These are phyloP conservation scores for Aspergillus sparsus DNA, from an alignment of 495 filamentous ascomycete genomes.

Conservation along the genomic window DNA sequence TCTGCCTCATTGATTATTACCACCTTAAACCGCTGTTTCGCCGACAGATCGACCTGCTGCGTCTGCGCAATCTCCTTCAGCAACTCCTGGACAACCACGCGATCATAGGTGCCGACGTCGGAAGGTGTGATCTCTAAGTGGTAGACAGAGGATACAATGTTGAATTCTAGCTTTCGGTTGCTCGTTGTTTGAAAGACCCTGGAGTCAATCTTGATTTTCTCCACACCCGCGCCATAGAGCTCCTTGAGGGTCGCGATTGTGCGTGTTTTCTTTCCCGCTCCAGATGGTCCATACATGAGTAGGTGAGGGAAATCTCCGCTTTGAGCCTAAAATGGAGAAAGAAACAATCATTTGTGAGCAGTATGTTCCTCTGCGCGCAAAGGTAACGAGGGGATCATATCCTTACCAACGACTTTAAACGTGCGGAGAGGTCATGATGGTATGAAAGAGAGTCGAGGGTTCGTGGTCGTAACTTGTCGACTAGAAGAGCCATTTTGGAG, in stretches of 20 bases:
- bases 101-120: conserved; percentile 94
- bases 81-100: conserved; percentile 92
- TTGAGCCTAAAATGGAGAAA: conserved; percentile 65
- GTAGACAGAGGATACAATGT: conserved; percentile 93
- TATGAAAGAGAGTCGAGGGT: conserved; percentile 85
- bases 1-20: conserved; percentile 99
- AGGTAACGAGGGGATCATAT: background rate
- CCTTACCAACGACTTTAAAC: conserved; percentile 81
- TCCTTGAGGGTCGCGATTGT: conserved; percentile 92
- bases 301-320: conserved; percentile 96
- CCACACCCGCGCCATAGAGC: conserved; percentile 86
- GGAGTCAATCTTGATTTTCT: conserved; percentile 96
- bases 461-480: conserved; percentile 92
- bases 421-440: conserved; percentile 82
- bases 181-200: conserved; percentile 92
- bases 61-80: conserved; percentile 98
- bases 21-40: conserved; percentile 93
- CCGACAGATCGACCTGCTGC: conserved; percentile 89
- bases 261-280: conserved; percentile 95
- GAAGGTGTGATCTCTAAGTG: conserved; percentile 98
- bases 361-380: background rate
- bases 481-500: conserved; percentile 70
- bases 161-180: conserved; percentile 98
- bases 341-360: conserved; percentile 7
- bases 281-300: conserved; percentile 93